Conservation (phyloP, 2,329 filamentous ascomycete genomes). For the Botrytis fabae region DNA sequence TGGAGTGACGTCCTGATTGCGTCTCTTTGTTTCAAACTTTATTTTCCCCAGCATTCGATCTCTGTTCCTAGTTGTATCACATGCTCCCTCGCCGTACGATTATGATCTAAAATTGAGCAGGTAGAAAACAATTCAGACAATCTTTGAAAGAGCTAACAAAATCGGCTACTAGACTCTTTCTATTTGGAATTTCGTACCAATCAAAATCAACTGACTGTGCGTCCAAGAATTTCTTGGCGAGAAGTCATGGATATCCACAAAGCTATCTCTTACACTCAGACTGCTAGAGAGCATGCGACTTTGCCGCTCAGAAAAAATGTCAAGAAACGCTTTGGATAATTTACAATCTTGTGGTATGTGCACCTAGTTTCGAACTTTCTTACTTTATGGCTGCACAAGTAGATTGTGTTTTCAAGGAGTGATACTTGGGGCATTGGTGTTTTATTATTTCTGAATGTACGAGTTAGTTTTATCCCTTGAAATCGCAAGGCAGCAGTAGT, state of each 20-base stretch:
- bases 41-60: neutral
- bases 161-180: fast-evolving
- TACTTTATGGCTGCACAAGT: neutral
- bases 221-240: neutral
- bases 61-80: neutral
- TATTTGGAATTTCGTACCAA: neutral
- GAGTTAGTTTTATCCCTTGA: neutral
- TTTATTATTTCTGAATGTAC: neutral
- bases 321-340: neutral
- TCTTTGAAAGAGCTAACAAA: neutral
- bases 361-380: neutral
- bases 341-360: neutral
- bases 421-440: neutral
- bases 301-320: neutral
- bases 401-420: neutral
- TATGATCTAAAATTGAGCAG: neutral
- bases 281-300: neutral
- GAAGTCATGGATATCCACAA: neutral
- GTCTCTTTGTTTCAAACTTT: neutral
- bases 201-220: neutral
- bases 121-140: neutral
- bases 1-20: neutral
- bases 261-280: neutral
- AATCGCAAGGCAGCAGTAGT: neutral
- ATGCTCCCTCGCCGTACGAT: neutral